These are phyloP conservation scores for Halteria grandinella DNA, from an alignment of 73 alveolate genomes.

Conservation along the genomic window DNA sequence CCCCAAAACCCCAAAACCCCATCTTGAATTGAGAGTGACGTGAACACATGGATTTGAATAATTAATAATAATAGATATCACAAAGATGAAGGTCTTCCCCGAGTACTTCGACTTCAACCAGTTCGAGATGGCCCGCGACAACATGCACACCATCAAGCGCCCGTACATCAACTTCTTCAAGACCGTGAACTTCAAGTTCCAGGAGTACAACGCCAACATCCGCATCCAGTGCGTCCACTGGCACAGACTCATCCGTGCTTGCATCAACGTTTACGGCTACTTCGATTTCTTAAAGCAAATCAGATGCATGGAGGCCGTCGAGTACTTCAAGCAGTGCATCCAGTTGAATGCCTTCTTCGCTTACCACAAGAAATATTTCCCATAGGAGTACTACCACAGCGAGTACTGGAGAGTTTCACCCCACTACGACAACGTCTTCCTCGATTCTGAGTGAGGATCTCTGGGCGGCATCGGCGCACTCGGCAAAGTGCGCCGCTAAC, in stretches of 20 bases:
- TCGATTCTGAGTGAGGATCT: constrained; percentile 52
- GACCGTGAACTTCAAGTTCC: constrained; percentile 70
- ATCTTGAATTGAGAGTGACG: too few species aligned
- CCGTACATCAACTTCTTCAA: constrained; percentile 75
- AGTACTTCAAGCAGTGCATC: constrained; percentile 71
- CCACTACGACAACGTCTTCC: constrained; percentile 61
- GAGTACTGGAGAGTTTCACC: constrained; percentile 75
- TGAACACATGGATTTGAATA: too few species aligned
- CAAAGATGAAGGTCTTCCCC: constrained; percentile 73
- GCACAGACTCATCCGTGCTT: constrained; percentile 72
- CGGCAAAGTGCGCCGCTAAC: not conserved
- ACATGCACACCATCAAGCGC: constrained; percentile 63
- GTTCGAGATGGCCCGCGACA: constrained; percentile 63
- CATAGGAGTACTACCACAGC: constrained; percentile 66
- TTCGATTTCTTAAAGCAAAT: constrained; percentile 70
- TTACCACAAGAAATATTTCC: constrained; percentile 73
- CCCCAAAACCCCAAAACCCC: too few species aligned
- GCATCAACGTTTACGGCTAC: constrained; percentile 72
- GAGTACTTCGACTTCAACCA: constrained; percentile 71
- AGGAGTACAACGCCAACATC: constrained; percentile 74
- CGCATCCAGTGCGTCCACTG: constrained; percentile 76
- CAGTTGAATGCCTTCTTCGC: constrained; percentile 67
- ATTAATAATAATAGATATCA: not conserved
- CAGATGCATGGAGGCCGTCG: constrained; percentile 73
- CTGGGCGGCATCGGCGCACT: not conserved